These are phyloP conservation scores for Teratosphaeria epicoccoides DNA, from an alignment of 2,329 filamentous ascomycete genomes.

Conservation along the genomic window DNA sequence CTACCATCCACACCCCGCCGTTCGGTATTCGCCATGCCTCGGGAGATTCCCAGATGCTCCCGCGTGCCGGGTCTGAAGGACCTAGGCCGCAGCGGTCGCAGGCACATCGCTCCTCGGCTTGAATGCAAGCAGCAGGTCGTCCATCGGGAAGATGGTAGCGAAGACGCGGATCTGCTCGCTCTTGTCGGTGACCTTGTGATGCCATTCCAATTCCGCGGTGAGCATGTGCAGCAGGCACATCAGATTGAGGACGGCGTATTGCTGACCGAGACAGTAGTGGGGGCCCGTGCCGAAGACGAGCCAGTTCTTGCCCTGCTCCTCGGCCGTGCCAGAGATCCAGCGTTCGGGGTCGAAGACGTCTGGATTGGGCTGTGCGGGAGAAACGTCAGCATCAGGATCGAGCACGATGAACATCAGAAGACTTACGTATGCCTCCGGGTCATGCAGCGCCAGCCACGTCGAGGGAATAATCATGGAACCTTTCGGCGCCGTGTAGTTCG, in stretches of 20 bases:
- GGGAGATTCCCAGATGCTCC: no score
- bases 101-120: conserved; percentile 6
- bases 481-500: conserved; percentile 79
- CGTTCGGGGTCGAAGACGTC: conserved; percentile 83
- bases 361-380: conserved; percentile 49
- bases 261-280: conserved; percentile 92
- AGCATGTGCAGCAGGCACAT: conserved; percentile 46
- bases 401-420: no score
- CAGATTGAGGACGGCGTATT: conserved; percentile 80
- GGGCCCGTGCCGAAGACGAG: conserved; percentile 91
- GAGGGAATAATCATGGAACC: conserved; percentile 92
- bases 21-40: no score
- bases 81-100: not conserved
- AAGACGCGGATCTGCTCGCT: conserved; percentile 98
- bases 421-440: conserved; percentile 67
- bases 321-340: conserved; percentile 82
- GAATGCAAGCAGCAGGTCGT: conserved; percentile 19
- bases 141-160: conserved; percentile 94
- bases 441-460: conserved; percentile 80
- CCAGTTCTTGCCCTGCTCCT: conserved; percentile 90
- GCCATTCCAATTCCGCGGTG: conserved; percentile 53
- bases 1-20: no score
- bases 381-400: not conserved
- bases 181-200: conserved; percentile 68
- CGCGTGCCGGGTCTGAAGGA: no score